phyloP scores from a whole-genome alignment of 1,139 yeast genomes.

The Candida pseudoviswanathii region DNA sequence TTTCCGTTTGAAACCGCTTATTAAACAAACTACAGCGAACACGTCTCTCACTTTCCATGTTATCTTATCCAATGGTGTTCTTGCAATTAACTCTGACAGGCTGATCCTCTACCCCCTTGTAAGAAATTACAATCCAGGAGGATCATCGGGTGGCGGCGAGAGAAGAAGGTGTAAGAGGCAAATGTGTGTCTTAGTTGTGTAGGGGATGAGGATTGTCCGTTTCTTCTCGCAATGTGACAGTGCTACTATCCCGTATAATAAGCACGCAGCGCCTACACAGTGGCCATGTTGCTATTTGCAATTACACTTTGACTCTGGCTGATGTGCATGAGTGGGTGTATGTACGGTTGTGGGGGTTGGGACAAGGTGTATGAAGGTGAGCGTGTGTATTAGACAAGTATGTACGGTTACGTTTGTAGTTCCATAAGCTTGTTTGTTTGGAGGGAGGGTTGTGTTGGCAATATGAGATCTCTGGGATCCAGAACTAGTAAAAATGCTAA shows the following conservation, averaged over 20 bases:
- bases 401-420: background rate
- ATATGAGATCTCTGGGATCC: background rate
- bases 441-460: background rate
- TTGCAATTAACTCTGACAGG: background rate
- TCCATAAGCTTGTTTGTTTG: background rate
- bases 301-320: background rate
- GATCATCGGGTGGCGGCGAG: background rate
- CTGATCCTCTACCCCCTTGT: background rate
- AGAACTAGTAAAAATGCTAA: background rate
- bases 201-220: no score
- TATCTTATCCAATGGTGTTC: background rate
- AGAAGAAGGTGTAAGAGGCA: no score
- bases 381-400: background rate
- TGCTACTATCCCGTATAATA: no score
- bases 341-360: no score
- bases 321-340: background rate
- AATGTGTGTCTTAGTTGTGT: no score
- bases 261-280: background rate
- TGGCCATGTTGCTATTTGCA: background rate
- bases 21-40: background rate
- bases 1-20: no score
- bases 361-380: background rate
- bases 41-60: background rate
- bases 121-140: no score
- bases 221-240: no score